These are phyloP conservation scores for Teratosphaeria zuluensis DNA, from an alignment of 2,329 filamentous ascomycete species.

Conservation along the genomic window DNA sequence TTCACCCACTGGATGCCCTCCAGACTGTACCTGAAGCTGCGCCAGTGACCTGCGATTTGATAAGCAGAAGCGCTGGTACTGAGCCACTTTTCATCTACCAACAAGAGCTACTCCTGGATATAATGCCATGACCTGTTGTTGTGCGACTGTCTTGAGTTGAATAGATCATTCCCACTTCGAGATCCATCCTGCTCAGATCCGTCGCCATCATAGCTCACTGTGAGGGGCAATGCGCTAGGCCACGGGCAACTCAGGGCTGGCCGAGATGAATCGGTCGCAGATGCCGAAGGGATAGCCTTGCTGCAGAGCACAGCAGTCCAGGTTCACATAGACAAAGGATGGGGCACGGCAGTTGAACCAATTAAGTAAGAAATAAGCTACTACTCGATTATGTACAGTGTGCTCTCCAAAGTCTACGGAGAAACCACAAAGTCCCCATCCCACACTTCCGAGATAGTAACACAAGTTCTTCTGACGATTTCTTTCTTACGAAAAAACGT, in stretches of 20 bases:
- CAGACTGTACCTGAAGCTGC: conserved; percentile 21
- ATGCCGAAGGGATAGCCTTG: neutral
- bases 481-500: conserved; percentile 1
- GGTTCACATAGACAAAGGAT: neutral
- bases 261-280: too few species aligned
- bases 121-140: conserved; percentile 10
- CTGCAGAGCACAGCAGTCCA: neutral
- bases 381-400: conserved; percentile 4
- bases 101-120: conserved; percentile 24
- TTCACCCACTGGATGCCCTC: neutral
- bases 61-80: neutral
- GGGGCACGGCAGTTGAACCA: neutral
- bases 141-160: neutral
- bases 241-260: neutral
- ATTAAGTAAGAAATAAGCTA: neutral
- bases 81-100: neutral
- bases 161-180: neutral
- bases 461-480: conserved; percentile 2
- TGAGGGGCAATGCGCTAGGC: neutral
- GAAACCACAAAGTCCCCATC: neutral
- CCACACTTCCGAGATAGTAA: conserved; percentile 4
- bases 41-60: conserved; percentile 16
- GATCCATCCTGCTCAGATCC: neutral
- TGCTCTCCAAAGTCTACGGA: conserved; percentile 2
- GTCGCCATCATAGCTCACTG: neutral